Evolutionary conservation across 805 yeast genomes (phyloP).

Genomic region (Isabelozyma gotoi): DNA sequence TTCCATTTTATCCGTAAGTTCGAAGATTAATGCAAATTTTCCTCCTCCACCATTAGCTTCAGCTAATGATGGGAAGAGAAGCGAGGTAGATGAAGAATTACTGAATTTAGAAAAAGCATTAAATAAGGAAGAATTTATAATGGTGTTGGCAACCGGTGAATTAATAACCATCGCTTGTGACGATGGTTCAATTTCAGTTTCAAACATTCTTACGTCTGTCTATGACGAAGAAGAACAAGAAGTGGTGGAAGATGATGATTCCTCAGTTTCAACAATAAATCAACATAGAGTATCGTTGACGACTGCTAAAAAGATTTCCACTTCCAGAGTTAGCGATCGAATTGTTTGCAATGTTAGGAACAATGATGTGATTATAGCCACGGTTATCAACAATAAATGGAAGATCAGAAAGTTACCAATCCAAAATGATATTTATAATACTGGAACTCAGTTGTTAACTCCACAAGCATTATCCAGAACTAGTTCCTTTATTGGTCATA

Average conservation of each 20-base stretch:
- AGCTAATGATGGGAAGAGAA: slow-evolving; percentile 4
- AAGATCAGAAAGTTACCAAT: slow-evolving; percentile 51
- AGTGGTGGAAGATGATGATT: not conserved
- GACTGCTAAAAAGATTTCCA: slow-evolving; percentile 54
- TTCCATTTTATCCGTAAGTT: slow-evolving; percentile 19
- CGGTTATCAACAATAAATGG: slow-evolving; percentile 68
- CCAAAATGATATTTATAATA: slow-evolving; percentile 47
- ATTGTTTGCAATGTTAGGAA: slow-evolving; percentile 53
- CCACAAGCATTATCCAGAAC: slow-evolving; percentile 7
- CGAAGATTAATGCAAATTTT: slow-evolving; percentile 32
- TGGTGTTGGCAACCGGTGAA: slow-evolving; percentile 53
- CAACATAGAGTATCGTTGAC: slow-evolving; percentile 24
- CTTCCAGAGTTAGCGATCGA: slow-evolving; percentile 77
- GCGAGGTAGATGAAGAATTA: slow-evolving; percentile 1
- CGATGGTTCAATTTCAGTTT: slow-evolving; percentile 41
- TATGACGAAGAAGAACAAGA: slow-evolving; percentile 9
- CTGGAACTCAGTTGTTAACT: slow-evolving; percentile 9
- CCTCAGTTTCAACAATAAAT: not conserved
- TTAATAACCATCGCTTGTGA: slow-evolving; percentile 49
- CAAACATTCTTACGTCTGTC: slow-evolving; percentile 21
- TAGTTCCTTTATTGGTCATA: slow-evolving; percentile 9
- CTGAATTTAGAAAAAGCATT: slow-evolving; percentile 17
- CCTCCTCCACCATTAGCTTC: slow-evolving; percentile 25
- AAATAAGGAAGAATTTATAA: slow-evolving; percentile 46
- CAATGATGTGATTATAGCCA: slow-evolving; percentile 58